phyloP scores from a whole-genome alignment of 805 yeast species.

The Diddensiella transvaalensis region DNA sequence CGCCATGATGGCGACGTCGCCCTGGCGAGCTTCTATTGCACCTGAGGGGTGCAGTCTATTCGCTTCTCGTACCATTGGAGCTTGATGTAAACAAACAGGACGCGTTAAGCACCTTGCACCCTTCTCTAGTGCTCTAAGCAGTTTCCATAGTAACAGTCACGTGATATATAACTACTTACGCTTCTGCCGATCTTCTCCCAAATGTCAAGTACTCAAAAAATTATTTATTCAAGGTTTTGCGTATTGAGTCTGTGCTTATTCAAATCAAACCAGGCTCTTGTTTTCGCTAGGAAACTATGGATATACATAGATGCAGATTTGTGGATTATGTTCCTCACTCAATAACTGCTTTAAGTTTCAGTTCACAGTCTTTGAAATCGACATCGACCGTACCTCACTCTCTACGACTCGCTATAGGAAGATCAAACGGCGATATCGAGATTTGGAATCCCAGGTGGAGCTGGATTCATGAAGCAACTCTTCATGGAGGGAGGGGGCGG shows the following conservation, averaged over 20 bases:
- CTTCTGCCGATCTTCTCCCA: too few species aligned
- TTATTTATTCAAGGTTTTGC: too few species aligned
- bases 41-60: background rate
- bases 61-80: background rate
- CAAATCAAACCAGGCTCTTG: too few species aligned
- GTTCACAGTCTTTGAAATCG: constrained; percentile 46
- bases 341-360: constrained; percentile 77
- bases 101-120: too few species aligned
- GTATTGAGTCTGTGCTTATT: too few species aligned
- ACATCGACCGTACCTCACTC: constrained; percentile 44
- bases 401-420: constrained; percentile 81
- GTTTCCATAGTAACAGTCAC: too few species aligned
- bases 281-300: too few species aligned
- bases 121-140: too few species aligned
- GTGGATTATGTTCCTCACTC: constrained; percentile 84
- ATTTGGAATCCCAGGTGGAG: constrained; percentile 70
- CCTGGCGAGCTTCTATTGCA: constrained; percentile 18
- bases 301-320: constrained; percentile 87
- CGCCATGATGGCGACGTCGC: constrained; percentile 17
- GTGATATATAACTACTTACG: too few species aligned
- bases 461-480: constrained; percentile 73
- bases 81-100: too few species aligned
- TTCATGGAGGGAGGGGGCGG: constrained; percentile 78
- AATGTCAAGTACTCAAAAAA: too few species aligned
- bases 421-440: constrained; percentile 93